phyloP scores from a whole-genome alignment of 805 yeast species.

The Schizosaccharomyces octosporus region DNA sequence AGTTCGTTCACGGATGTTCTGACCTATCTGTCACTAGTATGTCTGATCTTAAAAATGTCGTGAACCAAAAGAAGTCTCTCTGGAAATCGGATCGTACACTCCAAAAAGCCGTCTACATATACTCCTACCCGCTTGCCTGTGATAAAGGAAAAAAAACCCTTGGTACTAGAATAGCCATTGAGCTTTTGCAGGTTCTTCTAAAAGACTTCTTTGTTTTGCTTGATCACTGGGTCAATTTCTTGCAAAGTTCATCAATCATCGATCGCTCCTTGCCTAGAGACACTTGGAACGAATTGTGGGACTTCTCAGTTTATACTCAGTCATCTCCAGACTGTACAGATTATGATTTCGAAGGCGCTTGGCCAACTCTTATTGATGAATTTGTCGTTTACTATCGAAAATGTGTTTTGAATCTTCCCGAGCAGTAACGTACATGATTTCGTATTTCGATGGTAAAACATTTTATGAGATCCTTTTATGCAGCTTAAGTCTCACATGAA shows the following conservation, averaged over 20 bases:
- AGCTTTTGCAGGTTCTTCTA: constrained; percentile 23
- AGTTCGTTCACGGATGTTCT: constrained; percentile 38
- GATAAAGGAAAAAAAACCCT: constrained; percentile 24
- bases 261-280: constrained; percentile 36
- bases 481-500: no score
- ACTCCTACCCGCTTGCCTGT: constrained; percentile 40
- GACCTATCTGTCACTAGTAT: constrained; percentile 14
- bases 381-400: constrained; percentile 21
- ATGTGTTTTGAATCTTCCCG: background rate
- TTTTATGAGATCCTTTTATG: no score
- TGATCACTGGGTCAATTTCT: constrained; percentile 31
- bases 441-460: no score
- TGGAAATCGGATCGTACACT: constrained; percentile 16
- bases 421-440: no score
- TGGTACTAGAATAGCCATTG: background rate
- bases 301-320: constrained; percentile 28
- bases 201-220: constrained; percentile 15
- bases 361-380: constrained; percentile 80
- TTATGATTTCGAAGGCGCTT: constrained; percentile 63
- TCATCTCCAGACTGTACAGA: constrained; percentile 23
- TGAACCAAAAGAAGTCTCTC: constrained; percentile 14
- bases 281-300: constrained; percentile 63
- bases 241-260: constrained; percentile 11
- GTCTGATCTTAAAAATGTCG: constrained; percentile 23
- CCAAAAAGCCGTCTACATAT: constrained; percentile 39